phyloP scores from a whole-genome alignment of 2,329 filamentous ascomycete genomes.

The Ilyonectria robusta region DNA sequence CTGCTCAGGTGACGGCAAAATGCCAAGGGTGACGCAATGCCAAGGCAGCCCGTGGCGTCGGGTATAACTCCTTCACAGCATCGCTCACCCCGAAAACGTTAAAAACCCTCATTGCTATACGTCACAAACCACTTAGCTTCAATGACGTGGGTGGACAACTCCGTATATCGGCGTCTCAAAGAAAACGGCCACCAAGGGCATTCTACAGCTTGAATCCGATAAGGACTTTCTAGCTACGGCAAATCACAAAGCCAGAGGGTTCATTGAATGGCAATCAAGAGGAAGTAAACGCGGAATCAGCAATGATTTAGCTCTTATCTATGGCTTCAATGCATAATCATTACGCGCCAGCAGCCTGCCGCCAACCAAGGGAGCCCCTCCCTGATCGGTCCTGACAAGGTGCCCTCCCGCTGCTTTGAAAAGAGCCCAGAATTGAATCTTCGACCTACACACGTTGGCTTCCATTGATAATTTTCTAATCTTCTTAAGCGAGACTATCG shows the following conservation, averaged over 20 bases:
- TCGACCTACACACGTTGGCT: no score
- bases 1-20: constrained; percentile 5
- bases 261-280: not conserved
- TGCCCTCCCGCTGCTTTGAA: no score
- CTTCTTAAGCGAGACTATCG: no score
- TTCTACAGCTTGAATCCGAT: no score
- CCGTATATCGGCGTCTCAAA: no score
- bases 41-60: constrained; percentile 21
- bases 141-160: not conserved
- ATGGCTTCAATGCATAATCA: constrained; percentile 14
- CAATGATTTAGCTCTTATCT: not conserved
- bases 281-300: not conserved
- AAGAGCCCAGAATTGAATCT: no score
- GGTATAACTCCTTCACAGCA: not conserved
- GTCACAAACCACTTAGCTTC: not conserved
- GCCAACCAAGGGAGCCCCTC: no score
- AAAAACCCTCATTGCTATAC: not conserved
- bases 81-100: not conserved
- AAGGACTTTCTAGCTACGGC: no score
- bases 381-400: no score
- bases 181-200: no score
- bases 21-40: constrained; percentile 32
- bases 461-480: no score
- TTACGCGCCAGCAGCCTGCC: constrained; percentile 15
- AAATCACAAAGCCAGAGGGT: not conserved